Conservation (phyloP, 352 stramenopile genomes). For the Phytopythium cucurbitacearum region DNA sequence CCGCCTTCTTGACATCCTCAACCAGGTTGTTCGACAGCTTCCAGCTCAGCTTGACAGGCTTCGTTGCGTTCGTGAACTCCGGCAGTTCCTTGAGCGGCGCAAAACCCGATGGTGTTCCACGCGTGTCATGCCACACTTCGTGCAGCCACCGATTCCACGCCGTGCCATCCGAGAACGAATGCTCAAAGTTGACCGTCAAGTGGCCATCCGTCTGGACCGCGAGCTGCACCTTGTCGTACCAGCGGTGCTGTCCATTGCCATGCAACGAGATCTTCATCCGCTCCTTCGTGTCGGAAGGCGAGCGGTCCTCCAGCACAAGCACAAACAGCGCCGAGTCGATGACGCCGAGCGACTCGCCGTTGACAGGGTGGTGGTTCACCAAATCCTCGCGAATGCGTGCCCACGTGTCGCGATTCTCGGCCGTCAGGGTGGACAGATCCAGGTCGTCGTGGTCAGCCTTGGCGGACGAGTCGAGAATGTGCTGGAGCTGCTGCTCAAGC, state of each 20-base stretch:
- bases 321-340: constrained; percentile 91
- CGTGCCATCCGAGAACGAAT: constrained; percentile 92
- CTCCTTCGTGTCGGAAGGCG: constrained; percentile 57
- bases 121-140: constrained; percentile 90
- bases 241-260: constrained; percentile 76
- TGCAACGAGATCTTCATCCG: constrained; percentile 83
- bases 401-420: constrained; percentile 84
- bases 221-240: constrained; percentile 94
- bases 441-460: constrained; percentile 48
- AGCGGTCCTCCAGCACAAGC: constrained; percentile 82
- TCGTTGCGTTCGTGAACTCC: constrained; percentile 35
- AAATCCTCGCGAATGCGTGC: constrained; percentile 71
- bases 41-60: constrained; percentile 56
- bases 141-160: constrained; percentile 91
- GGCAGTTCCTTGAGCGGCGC: constrained; percentile 57
- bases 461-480: constrained; percentile 55
- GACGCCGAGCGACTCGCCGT: constrained; percentile 57
- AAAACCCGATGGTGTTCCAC: constrained; percentile 70
- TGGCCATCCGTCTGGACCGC: constrained; percentile 81
- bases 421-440: constrained; percentile 75
- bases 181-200: constrained; percentile 92
- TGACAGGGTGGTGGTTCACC: constrained; percentile 59
- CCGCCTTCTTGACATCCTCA: constrained; percentile 67
- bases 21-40: constrained; percentile 76
- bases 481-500: constrained; percentile 59